A percentile compares a stretch with the other conserved stretches of the same genome.
These are phyloP conservation scores for Solanum infundibuliforme DNA, from an alignment of 257 asterid genomes.

Conservation along the genomic window DNA sequence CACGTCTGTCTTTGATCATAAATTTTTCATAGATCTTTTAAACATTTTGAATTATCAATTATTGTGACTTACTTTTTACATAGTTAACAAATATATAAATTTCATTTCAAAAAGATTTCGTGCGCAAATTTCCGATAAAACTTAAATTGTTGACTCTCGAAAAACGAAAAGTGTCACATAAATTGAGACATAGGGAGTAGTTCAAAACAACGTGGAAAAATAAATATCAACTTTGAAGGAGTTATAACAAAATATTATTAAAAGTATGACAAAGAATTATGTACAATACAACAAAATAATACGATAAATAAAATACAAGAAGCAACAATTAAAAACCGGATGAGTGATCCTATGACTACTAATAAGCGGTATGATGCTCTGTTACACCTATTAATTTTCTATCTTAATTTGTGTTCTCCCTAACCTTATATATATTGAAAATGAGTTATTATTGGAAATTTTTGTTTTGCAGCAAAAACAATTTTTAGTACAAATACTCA, in stretches of 20 bases:
- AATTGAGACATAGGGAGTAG: too few relatives aligned
- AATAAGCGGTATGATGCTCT: not conserved
- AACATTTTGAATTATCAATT: not conserved
- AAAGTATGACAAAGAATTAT: not conserved
- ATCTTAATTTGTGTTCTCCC: not conserved
- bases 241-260: not conserved
- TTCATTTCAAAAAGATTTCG: too few relatives aligned
- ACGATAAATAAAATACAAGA: not conserved
- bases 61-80: not conserved
- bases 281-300: not conserved
- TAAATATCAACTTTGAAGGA: not conserved
- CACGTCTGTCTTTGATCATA: too few relatives aligned
- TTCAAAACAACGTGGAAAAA: not conserved
- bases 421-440: not conserved
- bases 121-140: too few relatives aligned
- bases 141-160: too few relatives aligned
- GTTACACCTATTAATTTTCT: not conserved
- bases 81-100: too few relatives aligned
- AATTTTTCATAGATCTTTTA: too few relatives aligned
- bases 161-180: accelerated
- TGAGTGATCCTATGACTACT: not conserved
- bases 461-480: not conserved
- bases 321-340: not conserved
- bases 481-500: not conserved
- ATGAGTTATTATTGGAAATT: not conserved